Evolutionary conservation across 2,329 filamentous ascomycete species (phyloP).

Genomic region (Ilyonectria robusta): DNA sequence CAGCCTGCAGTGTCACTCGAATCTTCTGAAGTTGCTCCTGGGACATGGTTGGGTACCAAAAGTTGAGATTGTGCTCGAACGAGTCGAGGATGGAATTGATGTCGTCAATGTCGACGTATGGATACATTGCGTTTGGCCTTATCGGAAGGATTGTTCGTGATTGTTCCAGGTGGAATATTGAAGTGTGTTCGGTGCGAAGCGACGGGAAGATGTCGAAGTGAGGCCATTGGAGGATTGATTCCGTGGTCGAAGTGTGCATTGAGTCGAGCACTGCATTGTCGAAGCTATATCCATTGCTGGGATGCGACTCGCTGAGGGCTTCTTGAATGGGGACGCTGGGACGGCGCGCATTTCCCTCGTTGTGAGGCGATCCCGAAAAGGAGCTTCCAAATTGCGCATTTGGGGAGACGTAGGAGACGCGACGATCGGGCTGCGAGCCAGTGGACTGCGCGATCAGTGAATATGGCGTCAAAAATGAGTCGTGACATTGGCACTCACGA

Average conservation of each 20-base stretch:
- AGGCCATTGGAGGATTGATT: slow-evolving; percentile 66
- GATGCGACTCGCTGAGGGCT: slow-evolving; percentile 37
- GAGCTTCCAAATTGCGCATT: slow-evolving; percentile 38
- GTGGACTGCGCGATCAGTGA: slow-evolving; percentile 15
- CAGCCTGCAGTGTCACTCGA: slow-evolving; percentile 50
- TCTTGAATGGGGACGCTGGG: slow-evolving; percentile 46
- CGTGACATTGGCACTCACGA: slow-evolving; percentile 49
- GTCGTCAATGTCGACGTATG: slow-evolving; percentile 59
- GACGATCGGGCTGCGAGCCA: slow-evolving; percentile 24
- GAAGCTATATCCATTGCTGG: slow-evolving; percentile 46
- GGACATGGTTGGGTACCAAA: slow-evolving; percentile 68
- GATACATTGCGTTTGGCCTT: slow-evolving; percentile 55
- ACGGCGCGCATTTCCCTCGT: slow-evolving; percentile 34
- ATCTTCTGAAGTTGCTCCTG: slow-evolving; percentile 54
- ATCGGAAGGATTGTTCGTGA: slow-evolving; percentile 54
- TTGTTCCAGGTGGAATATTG: slow-evolving; percentile 65
- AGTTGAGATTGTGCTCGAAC: slow-evolving; percentile 64
- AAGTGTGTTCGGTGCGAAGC: slow-evolving; percentile 58
- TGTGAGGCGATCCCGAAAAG: slow-evolving; percentile 42
- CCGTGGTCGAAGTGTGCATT: slow-evolving; percentile 65
- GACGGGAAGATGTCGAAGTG: slow-evolving; percentile 62
- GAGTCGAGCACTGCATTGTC: slow-evolving; percentile 65
- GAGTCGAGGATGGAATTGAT: slow-evolving; percentile 58
- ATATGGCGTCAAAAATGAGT: neutral
- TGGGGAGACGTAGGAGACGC: slow-evolving; percentile 36